A percentile compares a stretch with the other conserved stretches of the same genome.
phyloP scores from a whole-genome alignment of 768 basidiomycete genomes.

The Russula brevipes region DNA sequence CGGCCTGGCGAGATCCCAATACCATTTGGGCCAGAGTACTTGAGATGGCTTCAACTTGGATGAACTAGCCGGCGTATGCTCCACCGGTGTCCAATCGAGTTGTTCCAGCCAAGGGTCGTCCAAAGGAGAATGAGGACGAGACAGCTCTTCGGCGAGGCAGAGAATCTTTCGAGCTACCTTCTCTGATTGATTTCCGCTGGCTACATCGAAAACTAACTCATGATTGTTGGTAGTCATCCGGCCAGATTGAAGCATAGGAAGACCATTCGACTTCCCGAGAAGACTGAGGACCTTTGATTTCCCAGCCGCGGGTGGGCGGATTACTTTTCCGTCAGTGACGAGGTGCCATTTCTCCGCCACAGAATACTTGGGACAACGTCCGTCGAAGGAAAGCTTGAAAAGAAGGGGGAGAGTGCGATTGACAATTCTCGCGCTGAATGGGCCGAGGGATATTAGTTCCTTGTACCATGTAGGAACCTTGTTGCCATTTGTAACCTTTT shows the following conservation, averaged over 20 bases:
- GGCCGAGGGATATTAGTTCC: constrained; percentile 40
- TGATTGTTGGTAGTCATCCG: constrained; percentile 39
- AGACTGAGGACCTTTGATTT: constrained; percentile 43
- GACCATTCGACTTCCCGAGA: constrained; percentile 44
- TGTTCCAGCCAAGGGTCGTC: constrained; percentile 56
- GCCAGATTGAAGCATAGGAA: constrained; percentile 42
- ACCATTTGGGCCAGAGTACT: constrained; percentile 93
- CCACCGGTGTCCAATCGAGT: constrained; percentile 58
- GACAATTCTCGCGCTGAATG: constrained; percentile 39
- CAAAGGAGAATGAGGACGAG: constrained; percentile 22
- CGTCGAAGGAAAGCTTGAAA: constrained; percentile 56
- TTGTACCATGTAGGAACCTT: constrained; percentile 52
- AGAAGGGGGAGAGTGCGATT: constrained; percentile 63
- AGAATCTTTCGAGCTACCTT: constrained; percentile 37
- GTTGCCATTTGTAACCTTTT: background rate
- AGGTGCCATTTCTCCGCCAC: constrained; percentile 66
- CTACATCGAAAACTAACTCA: constrained; percentile 45
- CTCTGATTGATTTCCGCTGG: constrained; percentile 38
- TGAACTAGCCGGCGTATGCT: background rate
- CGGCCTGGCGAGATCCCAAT: constrained; percentile 80
- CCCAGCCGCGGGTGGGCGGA: constrained; percentile 41
- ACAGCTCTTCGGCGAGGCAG: constrained; percentile 38
- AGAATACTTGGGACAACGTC: constrained; percentile 53
- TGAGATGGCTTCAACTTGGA: constrained; percentile 30
- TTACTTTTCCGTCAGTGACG: constrained; percentile 32